Percentiles rank a stretch among this genome's conserved stretches.
phyloP scores from a whole-genome alignment of 2,329 filamentous ascomycete genomes.

The Colletotrichum navitas region DNA sequence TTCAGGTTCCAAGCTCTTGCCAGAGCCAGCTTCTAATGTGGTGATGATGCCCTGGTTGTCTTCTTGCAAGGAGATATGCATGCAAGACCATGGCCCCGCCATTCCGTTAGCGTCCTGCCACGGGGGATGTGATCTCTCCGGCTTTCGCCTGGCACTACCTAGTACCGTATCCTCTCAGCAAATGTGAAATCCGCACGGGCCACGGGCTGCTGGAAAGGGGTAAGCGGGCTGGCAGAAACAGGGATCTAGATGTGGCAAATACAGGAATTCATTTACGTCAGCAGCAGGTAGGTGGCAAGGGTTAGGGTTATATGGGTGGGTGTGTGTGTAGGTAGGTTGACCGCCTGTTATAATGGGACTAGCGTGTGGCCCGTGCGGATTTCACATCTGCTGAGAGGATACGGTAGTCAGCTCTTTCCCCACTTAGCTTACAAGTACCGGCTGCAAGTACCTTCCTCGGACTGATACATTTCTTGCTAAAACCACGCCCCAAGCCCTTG shows the following conservation, averaged over 20 bases:
- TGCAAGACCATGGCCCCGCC: background rate
- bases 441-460: background rate
- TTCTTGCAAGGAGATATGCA: background rate
- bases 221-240: too few species aligned
- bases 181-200: too few species aligned
- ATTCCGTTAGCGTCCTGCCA: constrained; percentile 13
- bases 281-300: too few species aligned
- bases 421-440: background rate
- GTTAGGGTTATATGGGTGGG: too few species aligned
- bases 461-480: background rate
- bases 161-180: too few species aligned
- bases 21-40: background rate
- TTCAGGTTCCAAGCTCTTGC: background rate
- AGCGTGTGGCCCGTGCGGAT: too few species aligned
- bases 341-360: too few species aligned
- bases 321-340: too few species aligned
- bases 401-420: constrained; percentile 1
- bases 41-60: background rate
- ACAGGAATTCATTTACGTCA: too few species aligned
- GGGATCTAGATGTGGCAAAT: too few species aligned
- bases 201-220: too few species aligned
- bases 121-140: constrained; percentile 4
- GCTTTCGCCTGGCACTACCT: constrained; percentile 27
- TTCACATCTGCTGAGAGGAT: too few species aligned
- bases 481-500: background rate